Evolutionary conservation across 331 rosid genomes (phyloP), one percentile per base, ranked within the genome.

Genomic region (Spiraea crenata): DNA sequence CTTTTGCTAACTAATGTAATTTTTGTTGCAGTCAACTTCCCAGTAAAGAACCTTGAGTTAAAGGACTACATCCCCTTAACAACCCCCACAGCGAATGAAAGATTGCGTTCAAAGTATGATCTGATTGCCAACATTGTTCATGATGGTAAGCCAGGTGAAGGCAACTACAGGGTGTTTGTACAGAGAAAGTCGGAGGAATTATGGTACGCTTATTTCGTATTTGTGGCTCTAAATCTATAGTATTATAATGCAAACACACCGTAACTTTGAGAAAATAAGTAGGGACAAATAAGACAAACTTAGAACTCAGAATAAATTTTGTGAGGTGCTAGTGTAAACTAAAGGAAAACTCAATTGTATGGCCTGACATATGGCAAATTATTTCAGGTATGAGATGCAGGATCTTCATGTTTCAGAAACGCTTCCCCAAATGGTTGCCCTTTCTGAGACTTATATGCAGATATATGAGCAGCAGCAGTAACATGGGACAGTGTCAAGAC

Each of bases 381-480:
- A 56, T 65, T 72, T 25, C 79, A 93, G 99, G 97, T 93, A 91
- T 59, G 95, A 89, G 84, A 93, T 93, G 99, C 97, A 93, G 90
- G 95, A 93, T 79, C 80, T 93, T 79, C 99, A 91, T 45, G 99
- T 93, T 51, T 80, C 95, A 40, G 99, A 93, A 80, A 91, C 97
- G 52, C 96, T 91, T 72, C 99, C 99, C 67, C 99, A 93, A 63
- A 84, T 93, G 95, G 99, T 89, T 73, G 99, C 99, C 5, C 92
- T 93, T 46, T 93, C 99, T 9, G 97, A 93, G 90, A 60, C 99
- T 35, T 93, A 91, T 65, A 91, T 91, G 92, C 97, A 93, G 85
- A 91, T 93, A 82, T 93, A 93, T 68, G 99, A 93, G 81, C 97
- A 85, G 84, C 99, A 90, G 60, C 90, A 88, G 79, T 89, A 76